These are phyloP conservation scores for Clonostachys byssicola DNA, from an alignment of 2,329 filamentous ascomycete species.

Conservation along the genomic window DNA sequence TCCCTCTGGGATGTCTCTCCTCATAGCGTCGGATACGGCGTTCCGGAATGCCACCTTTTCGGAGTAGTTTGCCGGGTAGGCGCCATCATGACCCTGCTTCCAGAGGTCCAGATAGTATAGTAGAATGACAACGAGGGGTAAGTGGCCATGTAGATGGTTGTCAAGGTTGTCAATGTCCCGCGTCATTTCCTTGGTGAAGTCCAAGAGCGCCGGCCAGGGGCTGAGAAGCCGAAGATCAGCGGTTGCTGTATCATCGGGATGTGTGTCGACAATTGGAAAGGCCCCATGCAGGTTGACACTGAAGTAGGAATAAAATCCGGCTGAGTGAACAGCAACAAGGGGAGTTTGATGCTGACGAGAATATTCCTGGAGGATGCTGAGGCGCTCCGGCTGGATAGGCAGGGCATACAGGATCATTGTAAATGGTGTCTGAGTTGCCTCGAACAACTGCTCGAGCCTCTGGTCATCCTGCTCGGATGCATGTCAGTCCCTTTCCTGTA, in stretches of 20 bases:
- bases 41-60: conserved; percentile 83
- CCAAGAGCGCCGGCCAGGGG: conserved; percentile 79
- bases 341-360: conserved; percentile 59
- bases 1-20: conserved; percentile 73
- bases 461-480: not conserved
- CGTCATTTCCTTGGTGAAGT: conserved; percentile 65
- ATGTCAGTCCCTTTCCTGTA: too few relatives aligned
- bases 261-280: conserved; percentile 92
- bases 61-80: conserved; percentile 68
- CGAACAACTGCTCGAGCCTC: conserved; percentile 31
- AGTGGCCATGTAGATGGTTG: conserved; percentile 82
- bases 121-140: conserved; percentile 82
- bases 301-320: conserved; percentile 89
- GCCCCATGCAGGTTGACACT: conserved; percentile 71
- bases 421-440: conserved; percentile 28
- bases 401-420: conserved; percentile 53
- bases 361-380: conserved; percentile 41
- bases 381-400: conserved; percentile 37
- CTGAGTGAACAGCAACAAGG: conserved; percentile 78
- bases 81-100: conserved; percentile 67
- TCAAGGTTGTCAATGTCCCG: conserved; percentile 64
- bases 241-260: conserved; percentile 81
- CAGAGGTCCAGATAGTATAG: conserved; percentile 79
- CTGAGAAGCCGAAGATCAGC: conserved; percentile 79
- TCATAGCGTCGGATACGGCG: conserved; percentile 61